Percentiles rank a stretch among this genome's conserved stretches.
Evolutionary conservation across 371 early-diverging fungal genomes (phyloP).

Genomic region (Fennellomyces sp.): DNA sequence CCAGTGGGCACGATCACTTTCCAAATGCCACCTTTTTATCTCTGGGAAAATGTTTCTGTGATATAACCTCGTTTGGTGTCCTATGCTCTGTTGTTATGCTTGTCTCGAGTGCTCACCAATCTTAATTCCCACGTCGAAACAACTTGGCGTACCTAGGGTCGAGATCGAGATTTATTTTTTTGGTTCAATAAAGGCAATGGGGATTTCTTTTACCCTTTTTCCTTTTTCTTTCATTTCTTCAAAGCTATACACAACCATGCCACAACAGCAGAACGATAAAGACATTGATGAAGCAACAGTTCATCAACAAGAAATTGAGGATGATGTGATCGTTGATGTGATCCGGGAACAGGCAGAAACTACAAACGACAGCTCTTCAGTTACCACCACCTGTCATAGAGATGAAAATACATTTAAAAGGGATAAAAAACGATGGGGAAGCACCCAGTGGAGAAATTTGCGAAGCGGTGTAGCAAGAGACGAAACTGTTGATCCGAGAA

Average conservation of each 20-base stretch:
- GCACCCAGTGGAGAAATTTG: background rate
- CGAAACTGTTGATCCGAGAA: background rate
- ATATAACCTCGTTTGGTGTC: background rate
- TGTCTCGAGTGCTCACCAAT: background rate
- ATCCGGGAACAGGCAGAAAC: background rate
- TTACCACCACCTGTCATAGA: background rate
- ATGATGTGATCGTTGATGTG: background rate
- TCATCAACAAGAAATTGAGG: background rate
- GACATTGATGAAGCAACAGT: background rate
- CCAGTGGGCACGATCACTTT: background rate
- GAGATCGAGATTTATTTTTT: background rate
- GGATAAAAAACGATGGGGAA: background rate
- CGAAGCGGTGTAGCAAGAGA: background rate
- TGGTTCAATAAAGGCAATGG: background rate
- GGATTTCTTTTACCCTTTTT: background rate
- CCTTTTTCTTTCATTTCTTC: background rate
- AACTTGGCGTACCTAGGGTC: background rate
- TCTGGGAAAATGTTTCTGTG: background rate
- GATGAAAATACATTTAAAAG: background rate
- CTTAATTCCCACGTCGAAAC: slow-evolving; percentile 4
- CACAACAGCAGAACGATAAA: background rate
- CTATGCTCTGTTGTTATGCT: background rate
- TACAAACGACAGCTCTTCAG: background rate
- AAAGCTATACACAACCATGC: background rate
- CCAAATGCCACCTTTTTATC: background rate